Conservation (phyloP, 257 asterid species). For the Paulownia fortunei region DNA sequence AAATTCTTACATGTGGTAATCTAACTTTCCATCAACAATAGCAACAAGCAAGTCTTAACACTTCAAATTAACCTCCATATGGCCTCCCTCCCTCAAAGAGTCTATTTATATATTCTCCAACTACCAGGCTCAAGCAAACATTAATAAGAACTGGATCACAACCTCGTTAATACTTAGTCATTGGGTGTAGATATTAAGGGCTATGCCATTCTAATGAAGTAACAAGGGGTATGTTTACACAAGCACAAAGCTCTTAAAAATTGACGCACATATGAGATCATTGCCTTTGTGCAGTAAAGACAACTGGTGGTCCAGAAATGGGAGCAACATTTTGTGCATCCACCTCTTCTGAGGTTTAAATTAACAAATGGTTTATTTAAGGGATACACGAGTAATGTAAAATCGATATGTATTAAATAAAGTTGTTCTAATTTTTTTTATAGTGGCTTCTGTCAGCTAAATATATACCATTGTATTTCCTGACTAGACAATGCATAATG, state of each 20-base stretch:
- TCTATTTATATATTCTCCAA: background rate
- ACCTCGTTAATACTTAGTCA: background rate
- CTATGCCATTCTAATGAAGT: background rate
- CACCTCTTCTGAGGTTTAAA: too few species aligned
- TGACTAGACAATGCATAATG: background rate
- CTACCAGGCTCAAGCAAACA: background rate
- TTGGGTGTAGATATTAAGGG: background rate
- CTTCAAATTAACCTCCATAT: background rate
- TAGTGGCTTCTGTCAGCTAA: background rate
- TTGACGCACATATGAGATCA: background rate
- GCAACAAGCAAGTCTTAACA: background rate
- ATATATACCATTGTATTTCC: background rate
- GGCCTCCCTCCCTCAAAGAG: background rate
- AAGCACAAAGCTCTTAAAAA: background rate
- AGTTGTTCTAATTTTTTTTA: too few species aligned
- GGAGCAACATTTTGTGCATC: background rate
- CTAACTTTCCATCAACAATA: background rate
- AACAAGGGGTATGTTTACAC: background rate
- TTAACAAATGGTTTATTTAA: too few species aligned
- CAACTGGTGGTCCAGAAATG: background rate
- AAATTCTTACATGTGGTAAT: background rate
- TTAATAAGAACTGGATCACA: background rate
- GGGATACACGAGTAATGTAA: too few species aligned
- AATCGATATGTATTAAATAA: too few species aligned
- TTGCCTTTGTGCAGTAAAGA: background rate